Evolutionary conservation across 1,139 yeast genomes (phyloP).

Genomic region (Meyerozyma athensensis): DNA sequence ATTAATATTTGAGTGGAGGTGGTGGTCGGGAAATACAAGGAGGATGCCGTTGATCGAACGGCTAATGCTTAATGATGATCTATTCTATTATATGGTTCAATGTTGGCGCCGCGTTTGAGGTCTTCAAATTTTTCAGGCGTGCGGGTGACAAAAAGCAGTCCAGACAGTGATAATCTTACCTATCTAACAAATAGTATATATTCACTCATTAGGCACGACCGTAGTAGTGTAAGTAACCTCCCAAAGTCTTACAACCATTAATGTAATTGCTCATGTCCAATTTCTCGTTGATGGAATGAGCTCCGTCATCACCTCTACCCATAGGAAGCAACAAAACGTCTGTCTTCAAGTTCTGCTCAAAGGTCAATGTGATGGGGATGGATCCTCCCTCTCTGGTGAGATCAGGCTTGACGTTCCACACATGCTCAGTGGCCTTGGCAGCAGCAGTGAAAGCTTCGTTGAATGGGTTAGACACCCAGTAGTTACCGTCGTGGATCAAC

Average conservation of each 20-base stretch:
- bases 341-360: conserved; percentile 81
- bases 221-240: conserved; percentile 89
- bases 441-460: conserved; percentile 95
- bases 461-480: conserved; percentile 95
- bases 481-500: conserved; percentile 88
- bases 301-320: conserved; percentile 99
- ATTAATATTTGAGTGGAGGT: conserved; percentile 1
- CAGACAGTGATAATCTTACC: background rate
- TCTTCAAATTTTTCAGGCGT: conserved; percentile 1
- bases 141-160: background rate
- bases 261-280: conserved; percentile 83
- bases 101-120: background rate
- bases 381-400: conserved; percentile 98
- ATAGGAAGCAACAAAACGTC: conserved; percentile 87
- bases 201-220: conserved; percentile 30
- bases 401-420: conserved; percentile 94
- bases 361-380: conserved; percentile 90
- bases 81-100: too few species aligned
- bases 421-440: conserved; percentile 85
- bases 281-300: conserved; percentile 96
- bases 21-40: background rate
- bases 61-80: too few species aligned
- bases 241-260: conserved; percentile 89
- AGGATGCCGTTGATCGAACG: background rate
- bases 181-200: background rate